Conservation (phyloP, 495 filamentous ascomycete species). For the Trichoderma parareesei region DNA sequence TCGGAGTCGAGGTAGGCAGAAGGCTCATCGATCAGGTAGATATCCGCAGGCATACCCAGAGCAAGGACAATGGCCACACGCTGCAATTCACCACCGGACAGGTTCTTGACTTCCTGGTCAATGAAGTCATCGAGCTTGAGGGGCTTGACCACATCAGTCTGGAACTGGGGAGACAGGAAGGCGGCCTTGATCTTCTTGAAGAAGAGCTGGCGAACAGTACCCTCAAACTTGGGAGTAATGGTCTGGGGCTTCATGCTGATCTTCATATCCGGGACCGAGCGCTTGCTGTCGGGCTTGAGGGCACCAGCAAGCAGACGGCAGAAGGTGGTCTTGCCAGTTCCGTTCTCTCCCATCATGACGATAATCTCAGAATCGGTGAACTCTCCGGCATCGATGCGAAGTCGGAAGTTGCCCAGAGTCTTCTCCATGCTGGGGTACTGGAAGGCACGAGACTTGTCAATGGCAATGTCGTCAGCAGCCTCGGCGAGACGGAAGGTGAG, state of each 20-base stretch:
- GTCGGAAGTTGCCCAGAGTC: slow-evolving; percentile 82
- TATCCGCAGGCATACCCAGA: slow-evolving; percentile 91
- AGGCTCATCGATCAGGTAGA: slow-evolving; percentile 97
- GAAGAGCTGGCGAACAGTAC: slow-evolving; percentile 80
- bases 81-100: slow-evolving; percentile 98
- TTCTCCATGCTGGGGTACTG: slow-evolving; percentile 86
- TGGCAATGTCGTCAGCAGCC: slow-evolving; percentile 80
- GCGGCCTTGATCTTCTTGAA: slow-evolving; percentile 83
- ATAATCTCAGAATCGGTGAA: slow-evolving; percentile 98
- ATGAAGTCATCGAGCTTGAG: slow-evolving; percentile 98
- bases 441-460: slow-evolving; percentile 79
- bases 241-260: slow-evolving; percentile 99
- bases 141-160: slow-evolving; percentile 98
- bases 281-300: slow-evolving; percentile 72
- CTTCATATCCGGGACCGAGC: slow-evolving; percentile 81
- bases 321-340: slow-evolving; percentile 91
- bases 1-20: slow-evolving; percentile 95
- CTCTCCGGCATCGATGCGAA: slow-evolving; percentile 68
- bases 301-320: slow-evolving; percentile 91
- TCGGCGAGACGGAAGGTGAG: slow-evolving; percentile 94
- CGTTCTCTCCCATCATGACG: slow-evolving; percentile 99
- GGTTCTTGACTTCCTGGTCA: slow-evolving; percentile 96
- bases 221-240: slow-evolving; percentile 94
- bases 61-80: slow-evolving; percentile 96
- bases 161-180: slow-evolving; percentile 94